phyloP scores from a whole-genome alignment of 2,329 filamentous ascomycete species.

The Ophiostoma piceae region DNA sequence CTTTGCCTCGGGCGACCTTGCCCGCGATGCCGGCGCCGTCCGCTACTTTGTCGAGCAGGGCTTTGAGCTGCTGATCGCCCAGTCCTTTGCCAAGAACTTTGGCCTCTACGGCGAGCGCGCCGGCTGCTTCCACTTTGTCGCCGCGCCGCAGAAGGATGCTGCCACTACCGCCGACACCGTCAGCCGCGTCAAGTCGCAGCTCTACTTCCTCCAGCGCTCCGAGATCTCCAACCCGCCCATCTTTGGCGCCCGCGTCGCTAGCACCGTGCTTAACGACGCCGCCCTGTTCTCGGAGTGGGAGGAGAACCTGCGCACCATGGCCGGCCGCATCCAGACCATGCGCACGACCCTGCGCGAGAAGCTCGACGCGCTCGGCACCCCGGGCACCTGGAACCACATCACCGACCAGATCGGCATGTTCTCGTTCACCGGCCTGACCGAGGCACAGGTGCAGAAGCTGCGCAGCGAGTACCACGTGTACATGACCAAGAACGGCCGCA shows the following conservation, averaged over 20 bases:
- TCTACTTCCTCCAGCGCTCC: constrained; percentile 89
- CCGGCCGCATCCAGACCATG: constrained; percentile 91
- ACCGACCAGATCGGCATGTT: constrained; percentile 99
- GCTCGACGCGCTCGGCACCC: constrained; percentile 78
- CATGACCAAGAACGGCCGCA: constrained; percentile 96
- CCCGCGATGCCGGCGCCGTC: constrained; percentile 82
- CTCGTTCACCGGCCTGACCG: constrained; percentile 77
- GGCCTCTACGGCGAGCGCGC: constrained; percentile 95
- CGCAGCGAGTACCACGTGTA: constrained; percentile 70
- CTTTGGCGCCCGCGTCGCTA: constrained; percentile 86
- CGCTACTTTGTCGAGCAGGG: constrained; percentile 90
- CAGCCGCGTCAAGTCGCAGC: constrained; percentile 71
- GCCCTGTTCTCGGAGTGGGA: constrained; percentile 87
- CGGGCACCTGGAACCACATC: constrained; percentile 93
- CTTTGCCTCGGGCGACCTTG: constrained; percentile 86
- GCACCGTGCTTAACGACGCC: constrained; percentile 75
- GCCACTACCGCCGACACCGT: constrained; percentile 56
- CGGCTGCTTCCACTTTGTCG: constrained; percentile 92
- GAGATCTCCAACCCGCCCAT: constrained; percentile 97
- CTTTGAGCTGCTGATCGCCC: constrained; percentile 80
- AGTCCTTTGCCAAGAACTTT: constrained; percentile 98
- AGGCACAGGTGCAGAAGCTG: constrained; percentile 67
- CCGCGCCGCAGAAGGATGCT: constrained; percentile 52
- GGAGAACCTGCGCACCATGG: constrained; percentile 86
- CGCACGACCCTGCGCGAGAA: constrained; percentile 69